A percentile compares a stretch with the other conserved stretches of the same genome.
These are phyloP conservation scores for Phlyctochytrium bullatum DNA, from an alignment of 192 early-diverging fungal genomes.

Conservation along the genomic window DNA sequence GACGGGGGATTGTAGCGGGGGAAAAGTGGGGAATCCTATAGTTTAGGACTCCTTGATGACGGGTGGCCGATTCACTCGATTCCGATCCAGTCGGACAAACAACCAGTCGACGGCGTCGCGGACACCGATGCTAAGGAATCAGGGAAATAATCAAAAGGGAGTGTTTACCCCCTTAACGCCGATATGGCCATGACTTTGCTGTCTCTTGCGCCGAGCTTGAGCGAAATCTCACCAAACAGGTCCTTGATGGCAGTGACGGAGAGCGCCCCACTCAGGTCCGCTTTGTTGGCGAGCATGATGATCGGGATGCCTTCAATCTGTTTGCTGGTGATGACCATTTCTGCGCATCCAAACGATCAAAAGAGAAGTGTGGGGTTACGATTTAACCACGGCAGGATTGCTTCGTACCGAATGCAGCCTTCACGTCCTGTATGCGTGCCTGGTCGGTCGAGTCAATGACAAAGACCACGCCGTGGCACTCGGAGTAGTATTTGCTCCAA, in stretches of 20 bases:
- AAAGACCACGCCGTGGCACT: slow-evolving; percentile 92
- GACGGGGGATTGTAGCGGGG: too few relatives aligned
- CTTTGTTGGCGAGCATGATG: slow-evolving; percentile 93
- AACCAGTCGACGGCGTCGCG: slow-evolving; percentile 91
- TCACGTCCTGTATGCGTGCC: slow-evolving; percentile 79
- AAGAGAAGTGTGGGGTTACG: too few relatives aligned
- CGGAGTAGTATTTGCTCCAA: slow-evolving; percentile 92
- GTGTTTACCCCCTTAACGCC: slow-evolving; percentile 83
- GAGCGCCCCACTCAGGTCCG: slow-evolving; percentile 72
- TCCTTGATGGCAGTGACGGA: slow-evolving; percentile 84
- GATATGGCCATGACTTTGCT: slow-evolving; percentile 80
- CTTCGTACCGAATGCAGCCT: slow-evolving; percentile 65
- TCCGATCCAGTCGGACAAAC: slow-evolving; percentile 74
- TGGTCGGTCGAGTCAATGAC: slow-evolving; percentile 84
- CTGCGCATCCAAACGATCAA: slow-evolving; percentile 37
- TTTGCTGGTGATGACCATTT: slow-evolving; percentile 74
- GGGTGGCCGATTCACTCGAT: slow-evolving; percentile 76
- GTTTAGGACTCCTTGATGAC: slow-evolving; percentile 37
- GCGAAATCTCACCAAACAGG: slow-evolving; percentile 84
- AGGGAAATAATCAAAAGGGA: neutral
- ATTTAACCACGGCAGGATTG: too few relatives aligned
- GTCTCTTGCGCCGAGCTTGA: slow-evolving; percentile 78
- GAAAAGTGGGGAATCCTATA: too few relatives aligned
- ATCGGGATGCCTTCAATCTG: slow-evolving; percentile 81
- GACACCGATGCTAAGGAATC: slow-evolving; percentile 67